Evolutionary conservation across 306 rosid genomes (phyloP).

Genomic region (Quercus mongolica): DNA sequence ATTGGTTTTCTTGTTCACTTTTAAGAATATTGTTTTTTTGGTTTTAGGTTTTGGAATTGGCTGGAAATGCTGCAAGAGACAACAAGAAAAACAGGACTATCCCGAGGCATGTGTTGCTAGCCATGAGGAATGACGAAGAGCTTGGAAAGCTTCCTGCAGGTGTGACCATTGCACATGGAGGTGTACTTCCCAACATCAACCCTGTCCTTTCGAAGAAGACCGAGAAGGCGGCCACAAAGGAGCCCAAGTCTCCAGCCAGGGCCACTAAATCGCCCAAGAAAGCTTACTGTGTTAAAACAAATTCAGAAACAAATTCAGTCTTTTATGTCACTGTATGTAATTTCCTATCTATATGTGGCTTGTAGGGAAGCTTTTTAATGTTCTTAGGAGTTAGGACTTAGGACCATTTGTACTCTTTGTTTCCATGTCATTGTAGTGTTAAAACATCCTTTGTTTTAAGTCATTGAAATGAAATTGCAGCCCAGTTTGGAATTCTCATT

Average conservation of each 20-base stretch:
- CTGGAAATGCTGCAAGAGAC: slow-evolving; percentile 57
- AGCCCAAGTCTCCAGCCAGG: slow-evolving; percentile 38
- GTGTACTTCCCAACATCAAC: slow-evolving; percentile 46
- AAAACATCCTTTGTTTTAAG: background rate
- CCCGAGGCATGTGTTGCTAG: slow-evolving; percentile 46
- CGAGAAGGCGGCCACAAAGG: slow-evolving; percentile 20
- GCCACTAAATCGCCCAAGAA: slow-evolving; percentile 34
- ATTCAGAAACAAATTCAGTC: background rate
- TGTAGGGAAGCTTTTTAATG: slow-evolving; percentile 9
- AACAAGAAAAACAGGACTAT: slow-evolving; percentile 43
- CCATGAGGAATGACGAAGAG: slow-evolving; percentile 52
- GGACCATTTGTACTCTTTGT: background rate
- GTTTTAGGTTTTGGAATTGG: slow-evolving; percentile 46
- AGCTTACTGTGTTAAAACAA: background rate
- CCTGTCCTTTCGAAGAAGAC: slow-evolving; percentile 37
- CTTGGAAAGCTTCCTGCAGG: slow-evolving; percentile 46
- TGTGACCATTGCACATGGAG: slow-evolving; percentile 49
- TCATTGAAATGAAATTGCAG: background rate
- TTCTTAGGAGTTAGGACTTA: slow-evolving; percentile 10
- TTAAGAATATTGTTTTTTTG: background rate
- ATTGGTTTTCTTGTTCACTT: no score
- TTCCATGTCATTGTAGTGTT: background rate
- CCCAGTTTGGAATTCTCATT: background rate
- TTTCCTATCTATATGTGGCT: background rate
- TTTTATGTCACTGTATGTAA: slow-evolving; percentile 6